phyloP scores from a whole-genome alignment of 1,139 yeast species.

The Lodderomyces theae region DNA sequence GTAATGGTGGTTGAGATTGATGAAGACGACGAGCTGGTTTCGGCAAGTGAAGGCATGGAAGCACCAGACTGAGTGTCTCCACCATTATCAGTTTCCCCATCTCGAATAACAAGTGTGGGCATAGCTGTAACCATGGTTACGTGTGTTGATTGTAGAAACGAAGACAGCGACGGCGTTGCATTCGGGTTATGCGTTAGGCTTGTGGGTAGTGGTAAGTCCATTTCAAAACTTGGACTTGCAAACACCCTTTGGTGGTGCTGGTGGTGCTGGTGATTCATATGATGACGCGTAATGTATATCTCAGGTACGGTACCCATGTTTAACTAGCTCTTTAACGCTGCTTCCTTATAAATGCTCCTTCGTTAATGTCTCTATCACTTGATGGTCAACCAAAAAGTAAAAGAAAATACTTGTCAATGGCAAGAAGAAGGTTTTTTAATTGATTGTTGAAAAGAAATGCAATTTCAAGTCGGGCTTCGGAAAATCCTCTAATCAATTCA shows the following conservation, averaged over 20 bases:
- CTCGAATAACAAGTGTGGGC: slow-evolving; percentile 1
- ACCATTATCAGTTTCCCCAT: background rate
- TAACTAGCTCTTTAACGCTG: no score
- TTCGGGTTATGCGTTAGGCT: background rate
- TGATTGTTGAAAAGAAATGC: background rate
- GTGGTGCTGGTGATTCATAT: background rate
- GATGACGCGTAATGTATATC: background rate
- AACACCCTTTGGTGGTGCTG: background rate
- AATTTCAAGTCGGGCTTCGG: no score
- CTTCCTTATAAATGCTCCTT: no score
- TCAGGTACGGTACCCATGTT: background rate
- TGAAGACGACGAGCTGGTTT: slow-evolving; percentile 6
- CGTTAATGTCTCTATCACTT: no score
- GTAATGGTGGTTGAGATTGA: slow-evolving; percentile 10
- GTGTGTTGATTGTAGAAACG: background rate
- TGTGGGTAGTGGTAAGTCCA: background rate
- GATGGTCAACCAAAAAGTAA: background rate
- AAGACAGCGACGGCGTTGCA: background rate
- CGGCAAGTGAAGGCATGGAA: slow-evolving; percentile 2
- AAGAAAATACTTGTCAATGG: background rate
- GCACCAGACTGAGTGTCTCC: background rate
- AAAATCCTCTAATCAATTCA: background rate
- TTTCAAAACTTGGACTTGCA: background rate
- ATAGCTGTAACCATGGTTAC: background rate
- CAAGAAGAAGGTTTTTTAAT: background rate